Percentiles rank a stretch among this genome's conserved stretches.
Evolutionary conservation across 768 basidiomycete genomes (phyloP).

Genomic region (Podaxis carcinomalis): DNA sequence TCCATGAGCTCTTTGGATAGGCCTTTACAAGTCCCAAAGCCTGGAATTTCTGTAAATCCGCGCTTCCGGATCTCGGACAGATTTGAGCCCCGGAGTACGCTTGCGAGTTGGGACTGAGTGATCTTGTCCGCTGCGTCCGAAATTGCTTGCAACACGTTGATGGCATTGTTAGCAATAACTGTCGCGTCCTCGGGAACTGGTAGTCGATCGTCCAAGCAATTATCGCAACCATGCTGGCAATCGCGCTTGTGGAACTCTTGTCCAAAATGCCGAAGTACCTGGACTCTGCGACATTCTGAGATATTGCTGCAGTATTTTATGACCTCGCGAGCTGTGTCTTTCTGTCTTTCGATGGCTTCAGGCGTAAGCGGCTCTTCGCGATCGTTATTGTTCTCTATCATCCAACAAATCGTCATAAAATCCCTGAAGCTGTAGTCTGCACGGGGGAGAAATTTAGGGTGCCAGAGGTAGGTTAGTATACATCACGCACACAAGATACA

Average conservation of each 20-base stretch:
- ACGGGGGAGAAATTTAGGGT: background rate
- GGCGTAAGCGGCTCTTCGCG: slow-evolving; percentile 23
- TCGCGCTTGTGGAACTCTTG: slow-evolving; percentile 67
- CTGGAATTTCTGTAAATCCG: slow-evolving; percentile 40
- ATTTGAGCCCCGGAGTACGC: slow-evolving; percentile 65
- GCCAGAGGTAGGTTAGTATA: background rate
- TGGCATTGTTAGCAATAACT: slow-evolving; percentile 45
- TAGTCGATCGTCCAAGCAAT: slow-evolving; percentile 56
- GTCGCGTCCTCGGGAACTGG: slow-evolving; percentile 58
- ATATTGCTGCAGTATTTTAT: slow-evolving; percentile 77
- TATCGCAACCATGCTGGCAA: slow-evolving; percentile 79
- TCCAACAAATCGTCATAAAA: slow-evolving; percentile 44
- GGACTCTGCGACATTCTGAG: slow-evolving; percentile 81
- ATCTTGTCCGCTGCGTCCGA: slow-evolving; percentile 41
- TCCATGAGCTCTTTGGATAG: slow-evolving; percentile 55
- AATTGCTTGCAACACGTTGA: slow-evolving; percentile 53
- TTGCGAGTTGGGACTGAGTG: slow-evolving; percentile 56
- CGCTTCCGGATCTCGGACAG: slow-evolving; percentile 39
- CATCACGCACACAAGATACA: slow-evolving; percentile 79
- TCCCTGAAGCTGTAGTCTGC: slow-evolving; percentile 65
- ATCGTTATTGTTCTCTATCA: slow-evolving; percentile 56
- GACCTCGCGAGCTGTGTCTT: slow-evolving; percentile 61
- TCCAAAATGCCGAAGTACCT: slow-evolving; percentile 86
- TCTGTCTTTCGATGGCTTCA: slow-evolving; percentile 65
- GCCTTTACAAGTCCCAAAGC: slow-evolving; percentile 52